Evolutionary conservation across 2,329 filamentous ascomycete species (phyloP).

Genomic region (Monilinia vaccinii-corymbosi): DNA sequence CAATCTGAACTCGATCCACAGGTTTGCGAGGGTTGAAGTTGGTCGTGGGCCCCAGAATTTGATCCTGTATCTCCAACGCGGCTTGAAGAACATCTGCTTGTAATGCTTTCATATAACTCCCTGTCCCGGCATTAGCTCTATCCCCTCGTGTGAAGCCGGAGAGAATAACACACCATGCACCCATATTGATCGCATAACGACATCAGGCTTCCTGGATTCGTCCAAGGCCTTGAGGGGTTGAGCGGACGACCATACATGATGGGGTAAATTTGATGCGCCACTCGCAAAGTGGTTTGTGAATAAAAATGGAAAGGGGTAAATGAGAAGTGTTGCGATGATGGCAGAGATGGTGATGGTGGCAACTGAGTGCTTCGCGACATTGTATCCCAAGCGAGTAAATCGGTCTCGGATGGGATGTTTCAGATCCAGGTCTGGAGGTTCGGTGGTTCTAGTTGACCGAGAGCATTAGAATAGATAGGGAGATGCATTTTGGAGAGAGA

Average conservation of each 20-base stretch:
- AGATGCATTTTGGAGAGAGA: background rate
- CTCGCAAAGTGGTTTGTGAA: slow-evolving; percentile 64
- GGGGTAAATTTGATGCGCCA: slow-evolving; percentile 61
- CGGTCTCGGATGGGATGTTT: slow-evolving; percentile 55
- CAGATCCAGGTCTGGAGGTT: slow-evolving; percentile 56
- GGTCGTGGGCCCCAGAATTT: slow-evolving; percentile 52
- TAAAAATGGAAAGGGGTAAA: slow-evolving; percentile 68
- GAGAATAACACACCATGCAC: slow-evolving; percentile 48
- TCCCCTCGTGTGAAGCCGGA: background rate
- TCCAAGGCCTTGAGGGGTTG: slow-evolving; percentile 48
- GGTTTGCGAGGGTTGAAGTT: slow-evolving; percentile 43
- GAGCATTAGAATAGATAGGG: background rate
- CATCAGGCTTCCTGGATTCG: slow-evolving; percentile 46
- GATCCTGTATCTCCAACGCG: slow-evolving; percentile 61
- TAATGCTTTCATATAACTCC: slow-evolving; percentile 67
- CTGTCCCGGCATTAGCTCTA: slow-evolving; percentile 17
- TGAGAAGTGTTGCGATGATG: slow-evolving; percentile 57
- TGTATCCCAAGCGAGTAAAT: slow-evolving; percentile 61
- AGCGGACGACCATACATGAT: slow-evolving; percentile 74
- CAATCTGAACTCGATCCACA: slow-evolving; percentile 7
- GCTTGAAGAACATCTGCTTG: slow-evolving; percentile 54
- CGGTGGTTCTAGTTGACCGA: slow-evolving; percentile 52
- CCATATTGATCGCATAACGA: slow-evolving; percentile 78
- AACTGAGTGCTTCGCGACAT: slow-evolving; percentile 64
- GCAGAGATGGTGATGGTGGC: slow-evolving; percentile 67